A percentile compares a stretch with the other conserved stretches of the same genome.
These are phyloP conservation scores for Allomyces javanicus DNA, from an alignment of 192 early-diverging fungal species.

Conservation along the genomic window DNA sequence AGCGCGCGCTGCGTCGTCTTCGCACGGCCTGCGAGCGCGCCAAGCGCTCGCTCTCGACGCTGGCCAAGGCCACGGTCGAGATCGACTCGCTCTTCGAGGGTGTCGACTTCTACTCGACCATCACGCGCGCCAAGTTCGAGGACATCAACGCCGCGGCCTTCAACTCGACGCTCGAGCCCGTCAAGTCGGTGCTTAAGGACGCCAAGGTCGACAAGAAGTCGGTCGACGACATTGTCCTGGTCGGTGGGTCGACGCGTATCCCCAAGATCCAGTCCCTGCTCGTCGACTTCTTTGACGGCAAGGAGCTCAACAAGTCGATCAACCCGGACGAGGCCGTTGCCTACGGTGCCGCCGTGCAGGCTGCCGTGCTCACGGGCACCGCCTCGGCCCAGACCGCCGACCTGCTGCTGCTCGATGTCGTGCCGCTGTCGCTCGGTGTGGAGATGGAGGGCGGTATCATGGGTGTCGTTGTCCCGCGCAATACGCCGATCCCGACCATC, in stretches of 20 bases:
- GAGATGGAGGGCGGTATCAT: conserved; percentile 72
- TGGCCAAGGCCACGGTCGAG: conserved; percentile 46
- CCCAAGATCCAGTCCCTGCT: conserved; percentile 73
- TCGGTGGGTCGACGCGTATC: conserved; percentile 83
- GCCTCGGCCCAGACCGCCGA: conserved; percentile 29
- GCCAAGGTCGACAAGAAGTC: conserved; percentile 52
- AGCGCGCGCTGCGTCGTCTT: conserved; percentile 52
- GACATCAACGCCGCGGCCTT: conserved; percentile 46
- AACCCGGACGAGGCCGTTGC: conserved; percentile 94
- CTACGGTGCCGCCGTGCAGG: conserved; percentile 82
- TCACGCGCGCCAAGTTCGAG: conserved; percentile 66
- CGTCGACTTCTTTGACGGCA: conserved; percentile 56
- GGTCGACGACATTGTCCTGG: conserved; percentile 61
- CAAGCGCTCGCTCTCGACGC: conserved; percentile 55
- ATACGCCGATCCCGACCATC: conserved; percentile 62
- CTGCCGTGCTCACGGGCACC: conserved; percentile 49
- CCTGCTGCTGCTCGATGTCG: conserved; percentile 63
- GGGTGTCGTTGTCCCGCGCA: conserved; percentile 63
- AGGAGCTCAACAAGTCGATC: conserved; percentile 66
- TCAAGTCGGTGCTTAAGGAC: conserved; percentile 53
- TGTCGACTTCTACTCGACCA: conserved; percentile 48
- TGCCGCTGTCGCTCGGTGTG: conserved; percentile 65
- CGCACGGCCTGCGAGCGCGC: conserved; percentile 56
- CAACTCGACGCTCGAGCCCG: conserved; percentile 49
- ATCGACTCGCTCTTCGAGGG: conserved; percentile 59